Evolutionary conservation across 306 rosid species (phyloP).

Genomic region (Trifolium repens): DNA sequence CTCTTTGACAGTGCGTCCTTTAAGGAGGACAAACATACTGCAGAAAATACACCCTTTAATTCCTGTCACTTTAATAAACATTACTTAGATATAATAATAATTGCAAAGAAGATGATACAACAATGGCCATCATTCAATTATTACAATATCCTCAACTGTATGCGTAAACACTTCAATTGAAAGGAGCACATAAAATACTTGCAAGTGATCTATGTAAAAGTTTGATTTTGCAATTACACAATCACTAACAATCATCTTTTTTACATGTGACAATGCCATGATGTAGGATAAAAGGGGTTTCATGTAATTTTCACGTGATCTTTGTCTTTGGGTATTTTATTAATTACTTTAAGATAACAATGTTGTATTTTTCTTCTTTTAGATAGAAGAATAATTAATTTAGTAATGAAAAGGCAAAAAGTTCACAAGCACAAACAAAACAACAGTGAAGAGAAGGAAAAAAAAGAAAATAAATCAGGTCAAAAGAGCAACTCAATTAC

Average conservation of each 20-base stretch:
- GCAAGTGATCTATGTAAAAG: too few relatives aligned
- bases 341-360: constrained; percentile 10
- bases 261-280: too few relatives aligned
- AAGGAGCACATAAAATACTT: too few relatives aligned
- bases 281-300: too few relatives aligned
- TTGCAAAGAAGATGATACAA: constrained; percentile 35
- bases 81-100: constrained; percentile 36
- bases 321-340: not conserved
- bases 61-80: constrained; percentile 23
- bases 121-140: constrained; percentile 19
- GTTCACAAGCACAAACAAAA: constrained; percentile 3
- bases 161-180: not conserved
- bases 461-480: not conserved
- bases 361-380: not conserved
- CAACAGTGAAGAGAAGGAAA: not conserved
- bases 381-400: not conserved
- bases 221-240: too few relatives aligned
- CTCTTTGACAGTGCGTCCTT: constrained; percentile 76
- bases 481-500: constrained; percentile 8
- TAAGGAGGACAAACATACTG: constrained; percentile 97
- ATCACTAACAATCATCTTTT: too few relatives aligned
- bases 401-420: not conserved
- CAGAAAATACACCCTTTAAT: constrained; percentile 39
- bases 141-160: constrained; percentile 7
- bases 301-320: not conserved